Evolutionary conservation across 2,329 filamentous ascomycete species (phyloP), one percentile per base, ranked within the genome.

Genomic region (Ceratocystis diversiconidia): DNA sequence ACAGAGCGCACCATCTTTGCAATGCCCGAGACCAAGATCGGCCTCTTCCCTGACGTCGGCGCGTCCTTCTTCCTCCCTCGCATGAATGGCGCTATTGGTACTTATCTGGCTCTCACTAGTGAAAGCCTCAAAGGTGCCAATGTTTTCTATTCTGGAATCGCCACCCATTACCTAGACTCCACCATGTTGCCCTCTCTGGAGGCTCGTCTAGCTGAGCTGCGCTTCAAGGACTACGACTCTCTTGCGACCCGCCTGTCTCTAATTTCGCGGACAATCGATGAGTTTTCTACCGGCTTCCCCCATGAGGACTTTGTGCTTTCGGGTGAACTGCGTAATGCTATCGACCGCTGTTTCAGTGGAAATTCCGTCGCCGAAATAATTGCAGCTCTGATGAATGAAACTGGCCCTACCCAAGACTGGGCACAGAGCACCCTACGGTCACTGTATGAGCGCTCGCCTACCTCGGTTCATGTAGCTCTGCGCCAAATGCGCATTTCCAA

Each of bases 21-120:
- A 70, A 99, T 99, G 94, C 94, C 94, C 36, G 94, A 99, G 78
- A 99, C 94, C 3, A 95, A 85, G 7, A 99, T 99, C 73, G 94
- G 94, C 48, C 96, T 97, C 80, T 99, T 99, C 81, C 94, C 95
- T 5, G 95, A 99, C 72, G 94, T 99, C 61, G 94, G 94, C 68
- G 95, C 88, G 41, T 95, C 90, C 10, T 99, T 97, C 79, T 97
- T 97, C 80, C 80, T 99, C 64, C 90, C 94, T 17, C 83, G 91
- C 69, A 85, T 99, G 80, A 85, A 95, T 71, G 94, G 94, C 62
- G 79, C 85, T 67, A 77, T 95, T 65, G 94, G 94, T 66, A 96
- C 89, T 22, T 99, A 97, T 76, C 85, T 99, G 55, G 94, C 91
- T 22, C 80, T 99, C 69, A 99, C 94, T 6, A 94, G 91, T 73